phyloP scores from a whole-genome alignment of 768 basidiomycete species.

The Naganishia friedmannii region DNA sequence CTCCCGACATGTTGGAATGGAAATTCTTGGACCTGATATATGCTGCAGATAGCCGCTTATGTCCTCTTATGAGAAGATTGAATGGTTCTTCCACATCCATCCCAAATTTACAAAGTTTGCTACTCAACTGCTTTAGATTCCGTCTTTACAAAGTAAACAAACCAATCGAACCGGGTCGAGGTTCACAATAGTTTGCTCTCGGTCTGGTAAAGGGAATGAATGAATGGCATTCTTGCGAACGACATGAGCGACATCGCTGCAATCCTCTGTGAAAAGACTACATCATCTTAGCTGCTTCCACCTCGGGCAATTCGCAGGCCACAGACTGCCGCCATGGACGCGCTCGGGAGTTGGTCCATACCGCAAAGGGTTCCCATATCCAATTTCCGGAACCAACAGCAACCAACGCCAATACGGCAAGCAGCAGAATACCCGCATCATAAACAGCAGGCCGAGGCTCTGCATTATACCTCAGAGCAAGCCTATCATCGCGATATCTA shows the following conservation, averaged over 20 bases:
- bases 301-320: no score
- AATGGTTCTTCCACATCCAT: not conserved
- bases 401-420: not conserved
- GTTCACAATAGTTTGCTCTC: not conserved
- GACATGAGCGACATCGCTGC: not conserved
- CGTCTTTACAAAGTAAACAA: conserved; percentile 13
- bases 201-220: not conserved
- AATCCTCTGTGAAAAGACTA: not conserved
- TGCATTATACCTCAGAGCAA: not conserved
- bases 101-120: not conserved
- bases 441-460: not conserved
- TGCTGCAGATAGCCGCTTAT: not conserved
- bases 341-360: conserved; percentile 10
- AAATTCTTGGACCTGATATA: not conserved
- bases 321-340: not conserved
- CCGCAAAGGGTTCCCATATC: conserved; percentile 3
- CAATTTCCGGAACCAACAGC: conserved; percentile 5
- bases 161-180: not conserved
- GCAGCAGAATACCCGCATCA: not conserved
- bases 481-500: conserved; percentile 8
- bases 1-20: not conserved
- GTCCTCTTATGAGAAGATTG: not conserved
- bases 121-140: not conserved
- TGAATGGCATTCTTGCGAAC: no score
- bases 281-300: no score